Conservation (phyloP, 108 stramenopile genomes). For the Aureococcus anophagefferens region DNA sequence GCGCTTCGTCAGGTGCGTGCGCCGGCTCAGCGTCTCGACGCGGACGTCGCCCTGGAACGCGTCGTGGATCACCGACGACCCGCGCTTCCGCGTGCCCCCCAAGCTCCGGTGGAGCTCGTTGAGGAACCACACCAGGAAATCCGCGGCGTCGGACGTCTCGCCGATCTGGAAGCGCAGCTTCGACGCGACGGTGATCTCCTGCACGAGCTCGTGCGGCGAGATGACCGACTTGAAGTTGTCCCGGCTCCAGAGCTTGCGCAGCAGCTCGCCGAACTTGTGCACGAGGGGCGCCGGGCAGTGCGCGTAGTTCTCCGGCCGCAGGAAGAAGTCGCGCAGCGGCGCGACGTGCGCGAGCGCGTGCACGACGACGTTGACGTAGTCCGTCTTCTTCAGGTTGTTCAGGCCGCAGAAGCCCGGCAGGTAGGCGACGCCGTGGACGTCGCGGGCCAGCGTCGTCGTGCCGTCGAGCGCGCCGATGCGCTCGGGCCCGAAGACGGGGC, state of each 20-base stretch:
- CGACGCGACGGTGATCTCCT: conserved; percentile 69
- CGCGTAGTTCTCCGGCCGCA: conserved; percentile 40
- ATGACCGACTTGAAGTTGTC: conserved; percentile 82
- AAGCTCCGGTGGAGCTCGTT: conserved; percentile 79
- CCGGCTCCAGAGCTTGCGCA: conserved; percentile 85
- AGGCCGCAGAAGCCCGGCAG: conserved; percentile 87
- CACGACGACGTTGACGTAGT: conserved; percentile 80
- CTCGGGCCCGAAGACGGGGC: conserved; percentile 56
- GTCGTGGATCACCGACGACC: conserved; percentile 49
- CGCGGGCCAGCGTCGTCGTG: conserved; percentile 63
- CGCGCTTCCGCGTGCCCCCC: conserved; percentile 41
- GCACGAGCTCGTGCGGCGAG: conserved; percentile 89
- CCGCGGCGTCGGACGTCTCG: conserved; percentile 73
- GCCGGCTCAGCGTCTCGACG: conserved; percentile 61
- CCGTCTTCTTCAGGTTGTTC: conserved; percentile 85
- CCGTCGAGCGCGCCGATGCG: conserved; percentile 65
- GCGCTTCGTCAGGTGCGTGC: conserved; percentile 16
- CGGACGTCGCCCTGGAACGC: conserved; percentile 79
- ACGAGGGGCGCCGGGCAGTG: conserved; percentile 30
- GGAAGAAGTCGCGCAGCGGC: conserved; percentile 85
- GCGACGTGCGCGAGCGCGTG: conserved; percentile 81
- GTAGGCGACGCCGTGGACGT: conserved; percentile 81
- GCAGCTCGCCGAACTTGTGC: conserved; percentile 72
- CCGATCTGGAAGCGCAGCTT: conserved; percentile 79
- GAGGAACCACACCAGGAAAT: conserved; percentile 89